These are phyloP conservation scores for Fusarium decemcellulare DNA, from an alignment of 2,329 filamentous ascomycete species.

Conservation along the genomic window DNA sequence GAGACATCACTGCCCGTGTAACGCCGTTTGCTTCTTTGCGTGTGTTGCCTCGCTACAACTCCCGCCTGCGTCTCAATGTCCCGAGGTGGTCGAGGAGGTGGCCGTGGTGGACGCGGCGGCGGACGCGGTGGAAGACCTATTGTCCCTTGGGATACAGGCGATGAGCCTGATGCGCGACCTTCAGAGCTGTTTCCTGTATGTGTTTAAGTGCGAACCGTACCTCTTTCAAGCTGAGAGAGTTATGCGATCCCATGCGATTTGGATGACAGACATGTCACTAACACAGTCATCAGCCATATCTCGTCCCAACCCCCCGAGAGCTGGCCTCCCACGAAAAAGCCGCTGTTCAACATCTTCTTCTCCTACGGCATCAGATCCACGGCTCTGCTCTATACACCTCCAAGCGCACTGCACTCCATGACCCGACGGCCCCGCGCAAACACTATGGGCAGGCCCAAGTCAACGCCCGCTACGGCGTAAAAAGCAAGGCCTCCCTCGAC, in stretches of 20 bases:
- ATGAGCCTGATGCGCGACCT: constrained; percentile 70
- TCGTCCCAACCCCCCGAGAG: constrained; percentile 61
- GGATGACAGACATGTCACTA: constrained; percentile 7
- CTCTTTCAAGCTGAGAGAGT: too few species aligned
- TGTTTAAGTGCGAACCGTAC: not conserved
- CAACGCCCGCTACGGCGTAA: constrained; percentile 69
- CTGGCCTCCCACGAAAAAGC: constrained; percentile 61
- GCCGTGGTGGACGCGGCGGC: constrained; percentile 65
- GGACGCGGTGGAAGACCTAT: constrained; percentile 61
- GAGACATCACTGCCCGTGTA: too few species aligned
- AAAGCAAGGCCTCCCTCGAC: constrained; percentile 69
- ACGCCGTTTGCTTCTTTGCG: too few species aligned
- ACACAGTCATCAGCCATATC: constrained; percentile 59
- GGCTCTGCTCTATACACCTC: constrained; percentile 70
- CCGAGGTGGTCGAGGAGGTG: constrained; percentile 66
- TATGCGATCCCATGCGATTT: too few species aligned
- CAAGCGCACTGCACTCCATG: constrained; percentile 59
- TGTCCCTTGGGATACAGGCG: constrained; percentile 66
- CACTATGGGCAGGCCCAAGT: constrained; percentile 71
- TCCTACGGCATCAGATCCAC: constrained; percentile 71
- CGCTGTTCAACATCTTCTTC: constrained; percentile 66
- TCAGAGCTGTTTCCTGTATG: constrained; percentile 72
- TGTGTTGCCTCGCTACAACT: not conserved
- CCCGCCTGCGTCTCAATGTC: constrained; percentile 58
- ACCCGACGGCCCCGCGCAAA: constrained; percentile 57